Percentiles rank a stretch among this genome's conserved stretches.
These are phyloP conservation scores for Lichtheimia ramosa DNA, from an alignment of 371 early-diverging fungal genomes.

Conservation along the genomic window DNA sequence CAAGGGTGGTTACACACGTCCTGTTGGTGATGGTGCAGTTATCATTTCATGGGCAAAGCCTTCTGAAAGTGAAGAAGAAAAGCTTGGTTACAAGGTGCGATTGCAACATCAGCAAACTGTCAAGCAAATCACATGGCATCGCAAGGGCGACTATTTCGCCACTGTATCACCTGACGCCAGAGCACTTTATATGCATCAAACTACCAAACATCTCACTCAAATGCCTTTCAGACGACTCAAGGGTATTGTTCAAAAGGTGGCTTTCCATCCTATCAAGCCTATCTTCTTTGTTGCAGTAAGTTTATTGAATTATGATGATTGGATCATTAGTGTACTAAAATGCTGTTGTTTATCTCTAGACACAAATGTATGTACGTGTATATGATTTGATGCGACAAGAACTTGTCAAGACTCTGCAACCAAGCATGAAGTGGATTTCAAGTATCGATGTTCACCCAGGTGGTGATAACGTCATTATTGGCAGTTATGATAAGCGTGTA, in stretches of 20 bases:
- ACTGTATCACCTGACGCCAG: conserved; percentile 76
- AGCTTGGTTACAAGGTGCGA: conserved; percentile 55
- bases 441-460: conserved; percentile 92
- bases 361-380: conserved; percentile 89
- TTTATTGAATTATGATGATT: conserved; percentile 3
- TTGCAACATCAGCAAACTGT: conserved; percentile 62
- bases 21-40: conserved; percentile 33
- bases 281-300: conserved; percentile 88
- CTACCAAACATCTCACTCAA: conserved; percentile 85
- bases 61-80: conserved; percentile 48
- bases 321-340: conserved; percentile 38
- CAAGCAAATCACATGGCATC: conserved; percentile 90
- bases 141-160: conserved; percentile 95
- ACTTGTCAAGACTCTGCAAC: conserved; percentile 76
- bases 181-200: conserved; percentile 90
- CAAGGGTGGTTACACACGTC: conserved; percentile 48
- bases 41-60: conserved; percentile 63
- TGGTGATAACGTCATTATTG: conserved; percentile 92
- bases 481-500: conserved; percentile 91
- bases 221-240: conserved; percentile 86
- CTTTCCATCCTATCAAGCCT: conserved; percentile 94
- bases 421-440: conserved; percentile 93
- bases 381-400: conserved; percentile 91
- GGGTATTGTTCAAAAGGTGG: conserved; percentile 85
- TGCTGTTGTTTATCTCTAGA: conserved; percentile 36